Conservation (phyloP, 1,139 yeast species). For the Debaryomyces nepalensis region DNA sequence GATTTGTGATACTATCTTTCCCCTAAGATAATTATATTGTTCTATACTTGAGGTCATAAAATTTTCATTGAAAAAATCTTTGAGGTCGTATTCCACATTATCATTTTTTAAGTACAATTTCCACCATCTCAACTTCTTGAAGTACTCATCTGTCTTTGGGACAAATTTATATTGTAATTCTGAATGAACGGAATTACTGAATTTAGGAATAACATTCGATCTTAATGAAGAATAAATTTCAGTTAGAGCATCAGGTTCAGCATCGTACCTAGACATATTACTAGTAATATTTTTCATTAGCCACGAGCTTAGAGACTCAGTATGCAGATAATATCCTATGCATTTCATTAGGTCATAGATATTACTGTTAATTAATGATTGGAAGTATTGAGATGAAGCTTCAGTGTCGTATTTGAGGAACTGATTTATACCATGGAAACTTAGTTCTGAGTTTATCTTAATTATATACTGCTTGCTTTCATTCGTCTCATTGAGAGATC, state of each 20-base stretch:
- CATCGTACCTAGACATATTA: conserved; percentile 15
- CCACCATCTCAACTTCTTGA: conserved; percentile 48
- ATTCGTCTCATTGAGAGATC: conserved; percentile 24
- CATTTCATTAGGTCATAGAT: conserved; percentile 41
- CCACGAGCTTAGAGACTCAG: conserved; percentile 31
- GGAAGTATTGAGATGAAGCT: conserved; percentile 38
- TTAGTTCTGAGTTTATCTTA: conserved; percentile 39
- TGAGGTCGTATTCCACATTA: conserved; percentile 50
- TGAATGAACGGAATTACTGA: conserved; percentile 38
- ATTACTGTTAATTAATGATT: conserved; percentile 40
- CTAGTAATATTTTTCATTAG: conserved; percentile 27
- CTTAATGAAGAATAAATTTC: conserved; percentile 24
- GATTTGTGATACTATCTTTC: conserved; percentile 37
- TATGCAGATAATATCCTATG: conserved; percentile 33
- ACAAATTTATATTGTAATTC: conserved; percentile 44
- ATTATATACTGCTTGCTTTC: conserved; percentile 29
- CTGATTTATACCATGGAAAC: conserved; percentile 35
- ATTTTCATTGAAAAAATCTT: conserved; percentile 39
- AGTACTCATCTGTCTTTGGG: conserved; percentile 37
- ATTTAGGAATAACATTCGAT: conserved; percentile 30
- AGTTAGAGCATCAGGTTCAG: conserved; percentile 17
- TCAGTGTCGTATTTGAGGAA: conserved; percentile 37
- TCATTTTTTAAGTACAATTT: conserved; percentile 49
- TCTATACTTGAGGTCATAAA: conserved; percentile 50
- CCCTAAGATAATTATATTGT: conserved; percentile 41